These are phyloP conservation scores for Fusarium tjaetaba DNA, from an alignment of 2,329 filamentous ascomycete species.

Conservation along the genomic window DNA sequence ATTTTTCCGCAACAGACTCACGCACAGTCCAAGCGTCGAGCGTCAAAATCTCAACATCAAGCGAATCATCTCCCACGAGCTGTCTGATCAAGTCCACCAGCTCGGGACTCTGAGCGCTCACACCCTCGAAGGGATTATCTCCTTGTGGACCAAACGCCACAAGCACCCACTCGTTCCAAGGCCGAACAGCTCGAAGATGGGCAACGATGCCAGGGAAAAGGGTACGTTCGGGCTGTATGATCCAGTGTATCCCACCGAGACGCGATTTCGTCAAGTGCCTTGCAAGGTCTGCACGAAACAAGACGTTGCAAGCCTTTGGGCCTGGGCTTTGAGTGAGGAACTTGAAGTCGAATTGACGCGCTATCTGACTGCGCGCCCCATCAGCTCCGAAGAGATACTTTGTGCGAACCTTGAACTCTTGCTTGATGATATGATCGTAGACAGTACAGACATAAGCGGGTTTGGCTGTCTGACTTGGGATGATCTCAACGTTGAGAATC, in stretches of 20 bases:
- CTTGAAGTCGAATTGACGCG: background rate
- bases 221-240: background rate
- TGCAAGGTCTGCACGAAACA: background rate
- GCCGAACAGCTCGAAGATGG: background rate
- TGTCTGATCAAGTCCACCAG: background rate
- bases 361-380: background rate
- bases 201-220: background rate
- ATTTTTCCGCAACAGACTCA: fast-evolving
- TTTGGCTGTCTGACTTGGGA: fast-evolving
- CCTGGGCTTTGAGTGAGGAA: background rate
- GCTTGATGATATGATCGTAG: background rate
- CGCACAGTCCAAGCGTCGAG: background rate
- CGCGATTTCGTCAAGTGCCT: fast-evolving
- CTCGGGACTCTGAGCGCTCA: background rate
- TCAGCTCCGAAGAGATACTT: background rate
- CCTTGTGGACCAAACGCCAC: background rate
- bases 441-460: background rate
- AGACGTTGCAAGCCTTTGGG: background rate
- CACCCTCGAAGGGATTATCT: fast-evolving
- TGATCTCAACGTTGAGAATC: fast-evolving
- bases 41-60: background rate
- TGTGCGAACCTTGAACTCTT: background rate
- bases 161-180: background rate
- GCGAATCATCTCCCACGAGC: fast-evolving
- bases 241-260: background rate